Evolutionary conservation across 1,284 basidiomycete species (phyloP).

Genomic region (Moesziomyces aphidis): DNA sequence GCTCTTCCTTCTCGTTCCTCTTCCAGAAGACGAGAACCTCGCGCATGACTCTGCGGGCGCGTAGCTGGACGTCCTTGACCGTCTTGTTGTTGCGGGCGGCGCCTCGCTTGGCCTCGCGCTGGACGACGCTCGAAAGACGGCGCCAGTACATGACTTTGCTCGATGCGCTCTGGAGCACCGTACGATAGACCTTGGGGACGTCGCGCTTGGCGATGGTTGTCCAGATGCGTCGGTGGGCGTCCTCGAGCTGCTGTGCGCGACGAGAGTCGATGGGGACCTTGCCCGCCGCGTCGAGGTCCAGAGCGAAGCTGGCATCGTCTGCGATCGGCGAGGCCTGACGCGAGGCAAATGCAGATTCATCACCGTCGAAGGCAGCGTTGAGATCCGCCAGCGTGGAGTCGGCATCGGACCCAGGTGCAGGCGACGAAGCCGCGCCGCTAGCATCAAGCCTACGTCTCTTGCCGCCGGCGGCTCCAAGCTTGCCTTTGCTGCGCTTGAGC

Average conservation of each 20-base stretch:
- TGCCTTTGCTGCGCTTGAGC: slow-evolving; percentile 51
- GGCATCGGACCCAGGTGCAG: slow-evolving; percentile 36
- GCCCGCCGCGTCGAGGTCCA: slow-evolving; percentile 47
- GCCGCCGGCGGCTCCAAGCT: slow-evolving; percentile 23
- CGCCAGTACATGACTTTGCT: slow-evolving; percentile 75
- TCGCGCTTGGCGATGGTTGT: slow-evolving; percentile 65
- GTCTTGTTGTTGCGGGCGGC: slow-evolving; percentile 83
- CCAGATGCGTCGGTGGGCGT: slow-evolving; percentile 66
- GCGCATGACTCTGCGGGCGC: slow-evolving; percentile 84
- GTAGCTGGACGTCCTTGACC: slow-evolving; percentile 87
- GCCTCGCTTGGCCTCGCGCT: slow-evolving; percentile 83
- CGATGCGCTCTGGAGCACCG: slow-evolving; percentile 60
- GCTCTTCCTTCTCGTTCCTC: slow-evolving; percentile 92
- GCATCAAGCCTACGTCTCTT: slow-evolving; percentile 43
- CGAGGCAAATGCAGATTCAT: slow-evolving; percentile 38
- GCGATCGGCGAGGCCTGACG: slow-evolving; percentile 37
- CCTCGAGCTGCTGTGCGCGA: slow-evolving; percentile 60
- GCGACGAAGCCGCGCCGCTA: slow-evolving; percentile 26
- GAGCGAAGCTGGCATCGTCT: slow-evolving; percentile 33
- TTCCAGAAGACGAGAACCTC: slow-evolving; percentile 95
- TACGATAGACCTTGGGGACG: slow-evolving; percentile 66
- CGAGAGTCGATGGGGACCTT: slow-evolving; percentile 56
- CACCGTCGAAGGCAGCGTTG: slow-evolving; percentile 29
- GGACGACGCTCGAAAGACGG: slow-evolving; percentile 80
- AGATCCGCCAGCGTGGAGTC: slow-evolving; percentile 38